Conservation (phyloP, 2,329 filamentous ascomycete species). For the Xylariales sp. region DNA sequence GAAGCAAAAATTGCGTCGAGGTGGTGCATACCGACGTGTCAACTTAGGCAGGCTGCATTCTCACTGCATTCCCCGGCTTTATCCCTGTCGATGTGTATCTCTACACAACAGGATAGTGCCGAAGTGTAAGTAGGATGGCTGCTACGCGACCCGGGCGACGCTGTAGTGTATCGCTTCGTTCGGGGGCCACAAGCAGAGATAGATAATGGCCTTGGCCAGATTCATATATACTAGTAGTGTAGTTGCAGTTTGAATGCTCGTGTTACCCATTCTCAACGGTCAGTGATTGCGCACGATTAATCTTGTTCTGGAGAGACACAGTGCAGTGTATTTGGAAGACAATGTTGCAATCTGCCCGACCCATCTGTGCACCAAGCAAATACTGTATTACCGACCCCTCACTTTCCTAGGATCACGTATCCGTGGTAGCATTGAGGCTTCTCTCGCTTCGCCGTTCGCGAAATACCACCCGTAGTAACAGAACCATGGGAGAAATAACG, state of each 20-base stretch:
- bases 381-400: constrained; percentile 1
- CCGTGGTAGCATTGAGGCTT: constrained; percentile 3
- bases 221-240: background rate
- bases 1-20: constrained; percentile 5
- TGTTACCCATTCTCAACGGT: background rate
- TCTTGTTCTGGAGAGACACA: constrained; percentile 5
- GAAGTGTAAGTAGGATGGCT: constrained; percentile 12
- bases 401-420: background rate
- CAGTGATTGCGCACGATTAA: constrained; percentile 2
- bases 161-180: background rate
- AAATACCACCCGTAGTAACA: constrained; percentile 4
- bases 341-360: background rate
- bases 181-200: background rate
- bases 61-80: constrained; percentile 22
- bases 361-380: background rate
- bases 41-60: constrained; percentile 22
- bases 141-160: background rate
- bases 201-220: background rate
- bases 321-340: constrained; percentile 3
- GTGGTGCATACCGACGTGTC: constrained; percentile 27
- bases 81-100: constrained; percentile 10
- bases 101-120: background rate
- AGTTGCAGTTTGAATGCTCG: background rate
- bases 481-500: constrained; percentile 3
- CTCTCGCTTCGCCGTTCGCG: constrained; percentile 5